Evolutionary conservation across 2,329 filamentous ascomycete genomes (phyloP).

Genomic region (Cladophialophora chaetospira): DNA sequence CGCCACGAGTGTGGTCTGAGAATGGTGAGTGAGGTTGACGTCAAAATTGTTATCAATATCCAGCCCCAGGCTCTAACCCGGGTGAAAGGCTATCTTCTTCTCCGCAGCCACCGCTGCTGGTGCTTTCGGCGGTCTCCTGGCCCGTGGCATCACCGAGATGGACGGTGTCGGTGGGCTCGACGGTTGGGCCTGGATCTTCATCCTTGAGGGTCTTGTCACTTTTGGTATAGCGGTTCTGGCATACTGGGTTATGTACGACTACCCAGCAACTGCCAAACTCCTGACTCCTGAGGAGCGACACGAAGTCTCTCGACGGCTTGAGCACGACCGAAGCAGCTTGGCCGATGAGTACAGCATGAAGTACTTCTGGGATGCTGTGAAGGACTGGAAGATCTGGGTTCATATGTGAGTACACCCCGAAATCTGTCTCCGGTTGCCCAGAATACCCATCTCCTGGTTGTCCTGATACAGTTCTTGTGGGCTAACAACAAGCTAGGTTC

Average conservation of each 20-base stretch:
- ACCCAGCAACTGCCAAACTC: constrained; percentile 52
- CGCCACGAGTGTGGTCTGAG: constrained; percentile 26
- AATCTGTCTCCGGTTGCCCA: too few relatives aligned
- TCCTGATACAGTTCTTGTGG: too few relatives aligned
- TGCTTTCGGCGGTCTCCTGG: constrained; percentile 37
- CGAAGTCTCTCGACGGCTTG: constrained; percentile 39
- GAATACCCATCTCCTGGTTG: too few relatives aligned
- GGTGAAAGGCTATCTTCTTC: constrained; percentile 24
- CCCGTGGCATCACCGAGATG: constrained; percentile 46
- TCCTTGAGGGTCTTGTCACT: constrained; percentile 49
- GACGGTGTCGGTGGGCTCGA: constrained; percentile 43
- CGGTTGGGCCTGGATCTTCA: constrained; percentile 48
- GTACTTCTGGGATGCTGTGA: constrained; percentile 52
- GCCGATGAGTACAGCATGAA: constrained; percentile 47
- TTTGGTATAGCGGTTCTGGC: constrained; percentile 46
- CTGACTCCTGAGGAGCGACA: constrained; percentile 48
- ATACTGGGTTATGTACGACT: constrained; percentile 53
- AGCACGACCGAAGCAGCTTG: constrained; percentile 49
- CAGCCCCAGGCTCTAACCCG: too few relatives aligned
- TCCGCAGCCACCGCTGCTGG: constrained; percentile 27
- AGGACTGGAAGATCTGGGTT: constrained; percentile 55
- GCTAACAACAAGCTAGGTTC: too few relatives aligned
- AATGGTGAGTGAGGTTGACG: constrained; percentile 12
- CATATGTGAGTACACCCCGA: too few relatives aligned
- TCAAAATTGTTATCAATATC: not conserved